These are phyloP conservation scores for Artemisia argyi DNA, from an alignment of 129 eudicot species.

Conservation along the genomic window DNA sequence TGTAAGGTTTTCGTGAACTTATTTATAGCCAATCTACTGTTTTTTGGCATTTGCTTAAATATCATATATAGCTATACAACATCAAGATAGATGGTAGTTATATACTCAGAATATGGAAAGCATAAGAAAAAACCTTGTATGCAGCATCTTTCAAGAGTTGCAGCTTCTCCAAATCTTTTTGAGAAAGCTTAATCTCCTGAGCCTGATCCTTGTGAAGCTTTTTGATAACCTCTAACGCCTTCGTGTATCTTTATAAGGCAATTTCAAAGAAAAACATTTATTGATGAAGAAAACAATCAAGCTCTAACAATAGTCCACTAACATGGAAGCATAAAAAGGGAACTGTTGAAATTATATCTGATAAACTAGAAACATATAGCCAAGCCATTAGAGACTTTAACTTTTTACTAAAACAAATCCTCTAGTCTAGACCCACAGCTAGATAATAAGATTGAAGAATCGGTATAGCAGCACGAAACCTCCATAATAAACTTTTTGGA, in stretches of 20 bases:
- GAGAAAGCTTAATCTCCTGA: slow-evolving; percentile 82
- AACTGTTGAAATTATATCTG: neutral
- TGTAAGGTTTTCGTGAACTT: slow-evolving; percentile 13
- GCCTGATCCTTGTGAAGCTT: slow-evolving; percentile 99
- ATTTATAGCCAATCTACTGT: neutral
- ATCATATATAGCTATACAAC: neutral
- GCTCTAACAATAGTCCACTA: slow-evolving; percentile 5
- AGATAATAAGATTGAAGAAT: neutral
- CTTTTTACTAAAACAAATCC: neutral
- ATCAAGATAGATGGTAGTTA: neutral
- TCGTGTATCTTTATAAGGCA: slow-evolving; percentile 61
- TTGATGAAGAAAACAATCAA: neutral
- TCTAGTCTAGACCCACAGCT: neutral
- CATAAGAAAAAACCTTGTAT: slow-evolving; percentile 55
- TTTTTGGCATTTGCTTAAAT: slow-evolving; percentile 1
- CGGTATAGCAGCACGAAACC: neutral
- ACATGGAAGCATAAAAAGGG: neutral
- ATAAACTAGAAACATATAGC: slow-evolving; percentile 2
- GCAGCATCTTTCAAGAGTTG: slow-evolving; percentile 88
- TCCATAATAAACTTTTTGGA: neutral
- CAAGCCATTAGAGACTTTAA: neutral
- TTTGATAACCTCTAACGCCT: slow-evolving; percentile 93
- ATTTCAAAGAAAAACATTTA: slow-evolving; percentile 2
- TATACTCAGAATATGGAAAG: slow-evolving; percentile 8
- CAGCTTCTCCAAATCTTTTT: slow-evolving; percentile 85